Evolutionary conservation across 164 flowering plant species (phyloP).

Genomic region (Tetrastigma voinierianum): DNA sequence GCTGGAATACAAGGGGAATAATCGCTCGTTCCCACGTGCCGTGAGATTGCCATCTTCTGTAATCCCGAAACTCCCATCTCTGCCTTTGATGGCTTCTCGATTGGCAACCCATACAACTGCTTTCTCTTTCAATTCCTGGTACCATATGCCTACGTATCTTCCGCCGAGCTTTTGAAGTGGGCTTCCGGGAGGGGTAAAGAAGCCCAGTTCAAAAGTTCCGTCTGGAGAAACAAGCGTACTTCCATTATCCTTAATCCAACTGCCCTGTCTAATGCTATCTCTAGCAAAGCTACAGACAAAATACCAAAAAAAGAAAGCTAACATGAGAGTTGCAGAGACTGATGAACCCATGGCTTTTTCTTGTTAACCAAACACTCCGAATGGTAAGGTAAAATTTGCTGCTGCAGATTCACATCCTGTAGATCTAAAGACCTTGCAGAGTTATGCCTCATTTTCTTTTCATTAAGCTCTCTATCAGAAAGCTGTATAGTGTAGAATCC

Average conservation of each 20-base stretch:
- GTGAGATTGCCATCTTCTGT: constrained; percentile 25
- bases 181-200: constrained; percentile 25
- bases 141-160: constrained; percentile 39
- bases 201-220: constrained; percentile 25
- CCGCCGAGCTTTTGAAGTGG: constrained; percentile 1
- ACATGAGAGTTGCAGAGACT: too few relatives aligned
- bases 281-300: too few relatives aligned
- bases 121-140: constrained; percentile 8
- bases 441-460: too few relatives aligned
- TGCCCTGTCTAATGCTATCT: too few relatives aligned
- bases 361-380: too few relatives aligned
- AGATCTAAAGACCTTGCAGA: too few relatives aligned
- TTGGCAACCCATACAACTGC: constrained; percentile 33
- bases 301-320: too few relatives aligned
- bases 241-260: constrained; percentile 9
- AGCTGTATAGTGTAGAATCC: too few relatives aligned
- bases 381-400: too few relatives aligned
- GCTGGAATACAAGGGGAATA: neutral
- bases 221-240: constrained; percentile 27
- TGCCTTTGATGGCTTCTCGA: constrained; percentile 9
- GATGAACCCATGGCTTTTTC: too few relatives aligned
- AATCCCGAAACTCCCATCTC: constrained; percentile 10
- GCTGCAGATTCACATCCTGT: too few relatives aligned
- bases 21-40: neutral
- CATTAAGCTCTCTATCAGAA: too few relatives aligned